phyloP scores from a whole-genome alignment of 371 early-diverging fungal genomes.

The Circinella umbellata region DNA sequence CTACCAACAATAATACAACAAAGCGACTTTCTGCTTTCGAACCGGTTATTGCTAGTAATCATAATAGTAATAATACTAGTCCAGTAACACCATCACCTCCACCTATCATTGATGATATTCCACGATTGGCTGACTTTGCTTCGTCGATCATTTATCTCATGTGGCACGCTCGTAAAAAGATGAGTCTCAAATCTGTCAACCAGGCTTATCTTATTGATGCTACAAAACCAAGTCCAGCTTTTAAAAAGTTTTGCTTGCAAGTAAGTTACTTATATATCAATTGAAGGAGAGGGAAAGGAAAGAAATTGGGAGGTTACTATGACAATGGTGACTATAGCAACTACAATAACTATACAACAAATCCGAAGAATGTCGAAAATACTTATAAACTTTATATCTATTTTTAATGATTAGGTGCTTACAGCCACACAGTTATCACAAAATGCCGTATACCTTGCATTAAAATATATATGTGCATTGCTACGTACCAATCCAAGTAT shows the following conservation, averaged over 20 bases:
- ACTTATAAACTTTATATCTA: neutral
- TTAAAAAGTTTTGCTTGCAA: slow-evolving; percentile 64
- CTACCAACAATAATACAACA: neutral
- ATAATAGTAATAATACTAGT: neutral
- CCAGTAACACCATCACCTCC: slow-evolving; percentile 13
- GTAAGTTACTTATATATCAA: slow-evolving; percentile 24
- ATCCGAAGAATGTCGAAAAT: too few relatives aligned
- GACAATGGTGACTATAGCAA: too few relatives aligned
- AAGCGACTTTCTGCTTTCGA: slow-evolving; percentile 19
- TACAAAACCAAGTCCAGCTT: slow-evolving; percentile 60
- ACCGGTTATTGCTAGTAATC: slow-evolving; percentile 6
- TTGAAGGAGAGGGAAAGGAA: neutral
- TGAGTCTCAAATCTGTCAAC: slow-evolving; percentile 16
- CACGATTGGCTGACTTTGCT: slow-evolving; percentile 64
- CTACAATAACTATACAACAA: too few relatives aligned
- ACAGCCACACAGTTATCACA: slow-evolving; percentile 63
- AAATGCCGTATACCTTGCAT: slow-evolving; percentile 58
- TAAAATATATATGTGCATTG: slow-evolving; percentile 65
- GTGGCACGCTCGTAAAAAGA: slow-evolving; percentile 60
- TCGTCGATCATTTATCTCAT: slow-evolving; percentile 67
- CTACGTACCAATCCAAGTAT: slow-evolving; percentile 61
- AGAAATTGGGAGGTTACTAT: neutral
- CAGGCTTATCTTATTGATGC: slow-evolving; percentile 30
- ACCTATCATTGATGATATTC: slow-evolving; percentile 10
- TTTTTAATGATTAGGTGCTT: slow-evolving; percentile 34